These are phyloP conservation scores for Patellaria atrata DNA, from an alignment of 495 filamentous ascomycete genomes.

Conservation along the genomic window DNA sequence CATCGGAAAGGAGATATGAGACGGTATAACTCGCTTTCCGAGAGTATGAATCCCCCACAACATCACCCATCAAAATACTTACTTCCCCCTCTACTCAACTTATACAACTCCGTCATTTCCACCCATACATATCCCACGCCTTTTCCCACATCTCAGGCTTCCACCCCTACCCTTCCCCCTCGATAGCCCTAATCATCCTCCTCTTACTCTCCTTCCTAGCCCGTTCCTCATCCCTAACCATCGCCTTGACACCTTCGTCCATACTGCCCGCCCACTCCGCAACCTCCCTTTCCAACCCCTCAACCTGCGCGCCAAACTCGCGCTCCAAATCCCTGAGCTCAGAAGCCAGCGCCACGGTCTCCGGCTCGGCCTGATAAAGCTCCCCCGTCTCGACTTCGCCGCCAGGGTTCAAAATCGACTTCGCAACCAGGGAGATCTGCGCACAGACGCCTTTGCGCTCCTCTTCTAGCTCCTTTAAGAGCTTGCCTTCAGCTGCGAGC, in stretches of 20 bases:
- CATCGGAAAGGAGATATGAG: neutral
- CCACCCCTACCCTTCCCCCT: slow-evolving; percentile 40
- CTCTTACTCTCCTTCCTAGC: slow-evolving; percentile 30
- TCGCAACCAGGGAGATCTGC: no score
- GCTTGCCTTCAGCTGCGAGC: neutral
- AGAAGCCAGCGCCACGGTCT: no score
- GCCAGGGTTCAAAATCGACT: no score
- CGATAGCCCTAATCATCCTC: slow-evolving; percentile 39
- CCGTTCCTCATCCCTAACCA: no score
- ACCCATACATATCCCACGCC: no score
- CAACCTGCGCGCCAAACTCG: no score
- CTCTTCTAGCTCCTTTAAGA: slow-evolving; percentile 1
- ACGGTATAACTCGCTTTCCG: neutral
- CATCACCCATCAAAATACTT: neutral
- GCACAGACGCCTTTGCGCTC: no score
- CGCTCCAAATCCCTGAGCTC: no score
- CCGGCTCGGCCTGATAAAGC: no score
- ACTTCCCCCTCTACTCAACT: slow-evolving; percentile 1
- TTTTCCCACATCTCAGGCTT: slow-evolving; percentile 25
- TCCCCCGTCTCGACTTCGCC: no score
- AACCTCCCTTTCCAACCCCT: slow-evolving; percentile 5
- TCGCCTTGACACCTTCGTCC: no score
- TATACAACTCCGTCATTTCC: no score
- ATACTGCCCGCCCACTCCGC: slow-evolving; percentile 3
- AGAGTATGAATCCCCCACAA: neutral